Percentiles rank a stretch among this genome's conserved stretches.
Conservation (phyloP, 2,329 filamentous ascomycete genomes). For the Colletotrichum lentis region DNA sequence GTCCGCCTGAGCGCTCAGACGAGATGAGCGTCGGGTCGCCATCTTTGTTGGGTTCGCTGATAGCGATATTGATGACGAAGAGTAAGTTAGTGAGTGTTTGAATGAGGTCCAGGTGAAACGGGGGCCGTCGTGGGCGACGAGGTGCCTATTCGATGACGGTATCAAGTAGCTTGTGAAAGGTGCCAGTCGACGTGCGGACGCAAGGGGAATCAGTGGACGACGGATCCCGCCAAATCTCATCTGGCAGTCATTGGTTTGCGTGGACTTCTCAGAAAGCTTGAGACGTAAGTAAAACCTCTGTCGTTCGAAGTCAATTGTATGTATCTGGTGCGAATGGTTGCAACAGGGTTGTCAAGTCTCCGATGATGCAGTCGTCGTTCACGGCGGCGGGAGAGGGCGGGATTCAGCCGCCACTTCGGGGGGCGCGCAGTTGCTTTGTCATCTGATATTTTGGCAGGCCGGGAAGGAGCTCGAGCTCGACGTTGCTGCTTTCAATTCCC, state of each 20-base stretch:
- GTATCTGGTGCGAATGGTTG: not conserved
- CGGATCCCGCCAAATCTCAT: conserved; percentile 4
- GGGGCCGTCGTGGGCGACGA: not conserved
- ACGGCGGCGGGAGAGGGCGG: conserved; percentile 6
- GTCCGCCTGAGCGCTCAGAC: conserved; percentile 49
- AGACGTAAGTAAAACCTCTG: no score
- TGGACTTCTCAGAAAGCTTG: not conserved
- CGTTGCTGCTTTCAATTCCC: not conserved
- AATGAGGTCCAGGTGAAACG: not conserved
- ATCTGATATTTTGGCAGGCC: conserved; percentile 3
- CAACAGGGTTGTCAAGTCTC: not conserved
- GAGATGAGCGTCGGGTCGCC: conserved; percentile 51
- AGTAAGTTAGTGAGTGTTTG: not conserved
- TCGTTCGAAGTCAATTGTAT: not conserved
- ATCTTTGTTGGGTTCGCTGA: conserved; percentile 1
- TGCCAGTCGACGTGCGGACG: conserved; percentile 1
- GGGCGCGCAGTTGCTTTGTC: conserved; percentile 30
- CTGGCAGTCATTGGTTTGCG: not conserved
- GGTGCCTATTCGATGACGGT: not conserved
- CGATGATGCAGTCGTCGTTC: conserved; percentile 10
- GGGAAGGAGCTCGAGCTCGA: not conserved
- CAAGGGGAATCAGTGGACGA: not conserved
- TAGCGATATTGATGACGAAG: not conserved
- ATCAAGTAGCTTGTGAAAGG: not conserved
- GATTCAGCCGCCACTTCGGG: conserved; percentile 14